These are phyloP conservation scores for Tinospora cordifolia DNA, from an alignment of 164 flowering plant species.

Conservation along the genomic window DNA sequence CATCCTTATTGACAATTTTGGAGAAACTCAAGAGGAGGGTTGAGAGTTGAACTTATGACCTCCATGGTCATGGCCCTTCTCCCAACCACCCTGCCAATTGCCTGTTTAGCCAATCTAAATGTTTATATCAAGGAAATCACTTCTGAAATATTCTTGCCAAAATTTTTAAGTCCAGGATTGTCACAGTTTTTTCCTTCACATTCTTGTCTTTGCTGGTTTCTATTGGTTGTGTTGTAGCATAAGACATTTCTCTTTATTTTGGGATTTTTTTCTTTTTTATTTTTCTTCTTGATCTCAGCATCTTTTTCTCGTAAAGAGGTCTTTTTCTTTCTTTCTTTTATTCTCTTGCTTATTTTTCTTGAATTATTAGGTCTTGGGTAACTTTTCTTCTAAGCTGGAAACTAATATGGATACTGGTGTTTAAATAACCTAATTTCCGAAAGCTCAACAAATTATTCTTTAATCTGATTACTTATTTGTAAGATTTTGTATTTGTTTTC, in stretches of 20 bases:
- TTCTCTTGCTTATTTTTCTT: not conserved
- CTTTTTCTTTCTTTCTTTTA: not conserved
- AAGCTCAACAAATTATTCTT: too few species aligned
- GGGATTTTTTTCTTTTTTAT: not conserved
- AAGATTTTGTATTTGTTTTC: too few species aligned
- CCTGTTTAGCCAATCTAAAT: too few species aligned
- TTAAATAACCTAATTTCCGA: not conserved
- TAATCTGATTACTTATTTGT: too few species aligned
- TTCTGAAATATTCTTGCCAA: not conserved
- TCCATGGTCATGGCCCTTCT: too few species aligned
- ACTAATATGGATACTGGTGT: not conserved
- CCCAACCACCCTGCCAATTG: too few species aligned
- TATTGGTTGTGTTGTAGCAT: not conserved
- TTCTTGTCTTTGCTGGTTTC: not conserved
- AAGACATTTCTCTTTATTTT: not conserved
- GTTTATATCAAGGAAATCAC: not conserved
- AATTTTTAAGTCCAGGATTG: not conserved
- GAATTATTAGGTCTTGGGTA: not conserved
- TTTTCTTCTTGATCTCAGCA: not conserved
- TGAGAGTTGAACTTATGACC: too few species aligned
- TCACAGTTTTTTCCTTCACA: not conserved
- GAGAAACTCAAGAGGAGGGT: too few species aligned
- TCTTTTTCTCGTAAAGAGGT: not conserved
- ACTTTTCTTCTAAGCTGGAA: not conserved
- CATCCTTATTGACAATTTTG: too few species aligned